Evolutionary conservation across 2,329 filamentous ascomycete species (phyloP).

Genomic region (Botrytis porri): DNA sequence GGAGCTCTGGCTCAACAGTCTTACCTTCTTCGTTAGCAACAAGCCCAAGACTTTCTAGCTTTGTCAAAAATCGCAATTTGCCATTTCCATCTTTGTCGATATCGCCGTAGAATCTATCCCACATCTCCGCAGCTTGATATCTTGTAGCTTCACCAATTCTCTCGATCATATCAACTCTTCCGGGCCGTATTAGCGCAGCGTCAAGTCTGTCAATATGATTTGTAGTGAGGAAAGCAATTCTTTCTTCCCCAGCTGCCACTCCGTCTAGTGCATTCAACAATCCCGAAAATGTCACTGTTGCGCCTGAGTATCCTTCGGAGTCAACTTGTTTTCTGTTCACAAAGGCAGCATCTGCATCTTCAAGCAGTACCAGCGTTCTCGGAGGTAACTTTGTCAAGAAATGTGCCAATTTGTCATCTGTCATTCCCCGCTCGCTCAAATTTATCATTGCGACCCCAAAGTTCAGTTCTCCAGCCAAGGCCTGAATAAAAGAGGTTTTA

Average conservation of each 20-base stretch:
- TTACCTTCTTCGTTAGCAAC: slow-evolving; percentile 50
- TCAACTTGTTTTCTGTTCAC: slow-evolving; percentile 58
- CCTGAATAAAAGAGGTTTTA: slow-evolving; percentile 93
- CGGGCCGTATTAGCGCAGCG: slow-evolving; percentile 85
- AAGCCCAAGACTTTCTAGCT: slow-evolving; percentile 67
- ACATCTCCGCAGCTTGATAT: slow-evolving; percentile 82
- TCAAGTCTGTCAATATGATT: slow-evolving; percentile 86
- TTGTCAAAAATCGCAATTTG: slow-evolving; percentile 66
- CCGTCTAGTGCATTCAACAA: slow-evolving; percentile 84
- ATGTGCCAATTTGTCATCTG: slow-evolving; percentile 53
- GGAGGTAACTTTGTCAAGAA: slow-evolving; percentile 51
- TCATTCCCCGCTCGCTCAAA: slow-evolving; percentile 50
- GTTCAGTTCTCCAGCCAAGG: slow-evolving; percentile 69
- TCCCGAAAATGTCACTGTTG: slow-evolving; percentile 75
- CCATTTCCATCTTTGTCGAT: slow-evolving; percentile 63
- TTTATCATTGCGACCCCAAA: slow-evolving; percentile 53
- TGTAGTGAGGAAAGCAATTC: slow-evolving; percentile 91
- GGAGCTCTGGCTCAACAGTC: slow-evolving; percentile 25
- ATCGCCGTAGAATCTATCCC: slow-evolving; percentile 92
- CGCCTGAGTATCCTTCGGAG: slow-evolving; percentile 34
- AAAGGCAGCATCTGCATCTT: slow-evolving; percentile 53
- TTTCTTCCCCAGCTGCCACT: slow-evolving; percentile 90
- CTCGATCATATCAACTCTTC: slow-evolving; percentile 89
- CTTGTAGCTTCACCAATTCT: slow-evolving; percentile 83
- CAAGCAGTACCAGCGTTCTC: slow-evolving; percentile 54